Evolutionary conservation across 78 protist genomes (phyloP).

Genomic region (Dictyostelium discoideum): DNA sequence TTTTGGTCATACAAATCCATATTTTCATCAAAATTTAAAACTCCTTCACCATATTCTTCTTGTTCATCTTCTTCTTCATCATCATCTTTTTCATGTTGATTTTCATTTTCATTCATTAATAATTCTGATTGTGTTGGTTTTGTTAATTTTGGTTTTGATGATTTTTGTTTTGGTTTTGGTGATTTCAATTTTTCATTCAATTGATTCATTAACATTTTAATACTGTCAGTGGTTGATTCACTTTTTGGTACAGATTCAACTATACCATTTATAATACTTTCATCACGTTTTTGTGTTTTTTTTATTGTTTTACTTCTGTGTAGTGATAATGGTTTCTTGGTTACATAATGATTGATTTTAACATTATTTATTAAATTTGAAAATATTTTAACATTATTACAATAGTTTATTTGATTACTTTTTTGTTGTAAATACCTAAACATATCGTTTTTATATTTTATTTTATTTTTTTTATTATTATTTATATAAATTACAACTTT

Average conservation of each 20-base stretch:
- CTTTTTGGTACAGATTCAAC: neutral
- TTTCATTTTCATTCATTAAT: neutral
- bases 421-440: neutral
- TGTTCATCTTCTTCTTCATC: neutral
- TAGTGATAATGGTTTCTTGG: neutral
- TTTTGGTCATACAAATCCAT: neutral
- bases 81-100: too few species aligned
- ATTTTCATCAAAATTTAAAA: neutral
- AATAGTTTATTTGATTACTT: neutral
- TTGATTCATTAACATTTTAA: neutral
- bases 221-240: neutral
- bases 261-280: neutral
- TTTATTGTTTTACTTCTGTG: neutral
- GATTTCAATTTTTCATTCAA: neutral
- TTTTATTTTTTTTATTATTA: neutral
- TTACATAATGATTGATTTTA: neutral
- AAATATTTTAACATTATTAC: neutral
- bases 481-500: too few species aligned
- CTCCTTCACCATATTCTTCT: neutral
- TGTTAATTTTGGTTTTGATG: neutral
- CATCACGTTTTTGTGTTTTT: neutral
- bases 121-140: neutral
- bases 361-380: neutral
- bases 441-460: neutral
- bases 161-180: neutral